phyloP scores from a whole-genome alignment of 345 rosid species.

The Atalantia buxifolia region DNA sequence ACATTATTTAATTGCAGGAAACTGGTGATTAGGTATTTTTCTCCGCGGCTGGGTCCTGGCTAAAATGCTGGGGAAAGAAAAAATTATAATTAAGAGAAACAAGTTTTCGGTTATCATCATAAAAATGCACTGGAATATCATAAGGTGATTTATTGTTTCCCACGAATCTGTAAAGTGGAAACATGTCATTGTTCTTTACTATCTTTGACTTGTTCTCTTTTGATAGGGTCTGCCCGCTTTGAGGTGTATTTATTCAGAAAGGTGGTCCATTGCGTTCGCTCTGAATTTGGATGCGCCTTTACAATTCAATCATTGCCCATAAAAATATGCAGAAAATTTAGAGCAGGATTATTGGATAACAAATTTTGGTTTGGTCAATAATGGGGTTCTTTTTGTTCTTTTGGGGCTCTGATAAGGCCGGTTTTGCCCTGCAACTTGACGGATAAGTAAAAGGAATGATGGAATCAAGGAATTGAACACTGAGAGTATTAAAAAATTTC shows the following conservation, averaged over 20 bases:
- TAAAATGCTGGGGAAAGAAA: too few species aligned
- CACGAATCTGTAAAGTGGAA: constrained; percentile 17
- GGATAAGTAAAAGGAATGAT: background rate
- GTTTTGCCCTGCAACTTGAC: background rate
- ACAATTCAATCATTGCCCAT: background rate
- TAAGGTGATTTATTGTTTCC: background rate
- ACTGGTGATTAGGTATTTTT: background rate
- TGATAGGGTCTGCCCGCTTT: background rate
- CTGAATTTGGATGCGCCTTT: constrained; percentile 3
- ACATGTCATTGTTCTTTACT: constrained; percentile 17
- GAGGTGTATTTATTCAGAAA: background rate
- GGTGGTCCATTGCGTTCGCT: background rate
- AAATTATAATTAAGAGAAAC: too few species aligned
- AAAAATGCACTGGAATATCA: background rate
- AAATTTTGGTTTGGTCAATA: background rate
- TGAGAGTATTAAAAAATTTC: background rate
- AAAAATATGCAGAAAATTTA: background rate
- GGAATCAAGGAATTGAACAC: background rate
- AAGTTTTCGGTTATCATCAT: background rate
- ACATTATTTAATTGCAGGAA: too few species aligned
- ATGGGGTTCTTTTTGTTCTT: background rate
- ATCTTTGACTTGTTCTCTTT: background rate
- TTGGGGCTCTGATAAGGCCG: background rate
- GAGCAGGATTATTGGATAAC: background rate
- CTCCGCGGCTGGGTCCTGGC: too few species aligned